These are phyloP conservation scores for Talaromyces albobiverticillius DNA, from an alignment of 2,329 filamentous ascomycete species.

Conservation along the genomic window DNA sequence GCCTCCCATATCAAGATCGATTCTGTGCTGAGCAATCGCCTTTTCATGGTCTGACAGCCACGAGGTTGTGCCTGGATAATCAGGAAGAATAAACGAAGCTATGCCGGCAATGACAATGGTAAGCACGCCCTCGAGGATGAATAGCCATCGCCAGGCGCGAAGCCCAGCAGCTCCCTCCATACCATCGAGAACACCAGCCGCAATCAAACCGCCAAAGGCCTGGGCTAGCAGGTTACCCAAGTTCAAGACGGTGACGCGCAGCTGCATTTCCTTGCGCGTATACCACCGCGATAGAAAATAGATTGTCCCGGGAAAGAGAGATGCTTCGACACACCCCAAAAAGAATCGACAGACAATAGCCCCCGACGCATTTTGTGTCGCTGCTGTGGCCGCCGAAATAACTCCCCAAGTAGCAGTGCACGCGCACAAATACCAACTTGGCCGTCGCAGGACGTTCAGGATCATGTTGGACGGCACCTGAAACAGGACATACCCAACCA, in stretches of 20 bases:
- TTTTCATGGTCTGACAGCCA: constrained; percentile 37
- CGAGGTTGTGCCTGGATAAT: constrained; percentile 44
- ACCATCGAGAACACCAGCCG: constrained; percentile 28
- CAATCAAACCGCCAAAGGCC: constrained; percentile 42
- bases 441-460: not conserved
- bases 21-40: constrained; percentile 38
- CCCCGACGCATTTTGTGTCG: not conserved
- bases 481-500: constrained; percentile 4
- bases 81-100: constrained; percentile 60
- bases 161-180: constrained; percentile 38
- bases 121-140: constrained; percentile 46
- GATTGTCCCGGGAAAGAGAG: constrained; percentile 65
- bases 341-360: constrained; percentile 28
- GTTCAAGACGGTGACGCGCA: constrained; percentile 37
- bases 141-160: constrained; percentile 46
- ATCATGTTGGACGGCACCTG: constrained; percentile 14
- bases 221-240: constrained; percentile 42
- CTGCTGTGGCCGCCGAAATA: constrained; percentile 9
- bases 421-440: constrained; percentile 1
- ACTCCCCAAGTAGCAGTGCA: constrained; percentile 6
- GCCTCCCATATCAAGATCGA: constrained; percentile 38
- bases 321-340: constrained; percentile 62
- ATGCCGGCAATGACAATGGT: constrained; percentile 43
- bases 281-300: constrained; percentile 70
- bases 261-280: constrained; percentile 37